Evolutionary conservation across 1,139 yeast species (phyloP), one percentile per base, ranked within the genome.

Genomic region (Entelexis paramagnoliae): DNA sequence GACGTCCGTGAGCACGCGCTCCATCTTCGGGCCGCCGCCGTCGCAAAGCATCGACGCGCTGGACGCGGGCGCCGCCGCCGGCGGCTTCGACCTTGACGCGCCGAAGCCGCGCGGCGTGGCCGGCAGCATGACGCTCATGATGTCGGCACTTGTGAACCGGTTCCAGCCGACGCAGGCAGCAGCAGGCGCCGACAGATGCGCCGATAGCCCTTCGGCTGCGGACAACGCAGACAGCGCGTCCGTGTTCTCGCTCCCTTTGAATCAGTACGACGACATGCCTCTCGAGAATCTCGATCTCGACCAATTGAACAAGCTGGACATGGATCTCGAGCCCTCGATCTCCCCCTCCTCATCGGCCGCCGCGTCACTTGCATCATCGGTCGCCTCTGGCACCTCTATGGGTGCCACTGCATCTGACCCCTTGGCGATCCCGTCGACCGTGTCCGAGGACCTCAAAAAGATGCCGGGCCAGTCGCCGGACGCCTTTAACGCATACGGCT

Each of bases 1-100:
- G n/a, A 42, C 39, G 14, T 34, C 55, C 6, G 51, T 51, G 22
- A 32, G 33, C 42, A 45, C 55, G 14, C 48, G 47, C 29, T 51
- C 56, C 11, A 46, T 53, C 11, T 51, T 51, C 26, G 50, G 49
- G 9, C 38, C 52, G 30, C 30, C 44, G 26, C 46, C 38, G 3
- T n/a, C 42, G 42, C 42, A 39, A n/a, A 26, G 42, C 42, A 39
- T 24, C 10, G 42, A 24, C 30, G 8, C 42, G 30, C 30, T 26
- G 30, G 24, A 22, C 24, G 24, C 24, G 24, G 24, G 24, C 24
- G 6, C 24, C 24, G 24, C 24, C 24, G 24, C 24, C 24, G 24
- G 24, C 24, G 24, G 24, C 24, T 32, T 32, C 17, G 40, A 20
- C 10, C 28, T n/a, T 14, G 40, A 36, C 13, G 13, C 29, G 19